Evolutionary conservation across 2,329 filamentous ascomycete species (phyloP).

Genomic region (Emericellopsis cladophorae): DNA sequence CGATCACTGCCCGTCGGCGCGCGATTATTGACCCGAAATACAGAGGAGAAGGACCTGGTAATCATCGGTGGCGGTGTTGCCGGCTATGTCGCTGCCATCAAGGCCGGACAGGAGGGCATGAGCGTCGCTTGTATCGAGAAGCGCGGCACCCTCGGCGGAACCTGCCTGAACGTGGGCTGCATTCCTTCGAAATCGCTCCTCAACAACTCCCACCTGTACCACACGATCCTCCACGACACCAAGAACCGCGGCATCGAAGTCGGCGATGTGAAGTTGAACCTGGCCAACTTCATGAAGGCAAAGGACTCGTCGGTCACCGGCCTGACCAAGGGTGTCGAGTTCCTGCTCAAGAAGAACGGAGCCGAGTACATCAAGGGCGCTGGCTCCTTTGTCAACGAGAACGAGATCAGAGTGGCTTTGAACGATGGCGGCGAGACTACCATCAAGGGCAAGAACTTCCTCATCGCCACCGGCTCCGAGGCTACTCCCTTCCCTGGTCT

Average conservation of each 20-base stretch:
- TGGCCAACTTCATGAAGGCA: slow-evolving; percentile 93
- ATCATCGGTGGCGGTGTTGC: slow-evolving; percentile 97
- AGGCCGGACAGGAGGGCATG: slow-evolving; percentile 91
- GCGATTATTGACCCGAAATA: slow-evolving; percentile 4
- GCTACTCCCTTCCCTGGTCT: slow-evolving; percentile 92
- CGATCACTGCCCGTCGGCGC: not conserved
- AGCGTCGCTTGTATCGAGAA: slow-evolving; percentile 99
- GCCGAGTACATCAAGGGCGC: slow-evolving; percentile 96
- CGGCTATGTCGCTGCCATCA: slow-evolving; percentile 97
- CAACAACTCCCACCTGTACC: slow-evolving; percentile 98
- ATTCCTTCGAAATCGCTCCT: slow-evolving; percentile 98
- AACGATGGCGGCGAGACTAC: slow-evolving; percentile 84
- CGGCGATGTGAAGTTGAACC: slow-evolving; percentile 91
- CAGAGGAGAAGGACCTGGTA: slow-evolving; percentile 91
- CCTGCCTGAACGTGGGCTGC: slow-evolving; percentile 97
- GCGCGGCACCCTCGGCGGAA: slow-evolving; percentile 86
- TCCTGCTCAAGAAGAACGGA: slow-evolving; percentile 97
- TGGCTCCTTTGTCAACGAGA: slow-evolving; percentile 74
- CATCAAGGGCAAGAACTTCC: slow-evolving; percentile 87
- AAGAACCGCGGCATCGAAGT: slow-evolving; percentile 97
- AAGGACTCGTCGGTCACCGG: slow-evolving; percentile 85
- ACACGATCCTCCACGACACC: slow-evolving; percentile 92
- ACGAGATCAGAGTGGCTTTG: slow-evolving; percentile 84
- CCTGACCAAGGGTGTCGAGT: slow-evolving; percentile 95
- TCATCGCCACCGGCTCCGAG: slow-evolving; percentile 94